Percentiles rank a stretch among this genome's conserved stretches.
Evolutionary conservation across 768 basidiomycete genomes (phyloP).

Genomic region (Termitomyces sp.): DNA sequence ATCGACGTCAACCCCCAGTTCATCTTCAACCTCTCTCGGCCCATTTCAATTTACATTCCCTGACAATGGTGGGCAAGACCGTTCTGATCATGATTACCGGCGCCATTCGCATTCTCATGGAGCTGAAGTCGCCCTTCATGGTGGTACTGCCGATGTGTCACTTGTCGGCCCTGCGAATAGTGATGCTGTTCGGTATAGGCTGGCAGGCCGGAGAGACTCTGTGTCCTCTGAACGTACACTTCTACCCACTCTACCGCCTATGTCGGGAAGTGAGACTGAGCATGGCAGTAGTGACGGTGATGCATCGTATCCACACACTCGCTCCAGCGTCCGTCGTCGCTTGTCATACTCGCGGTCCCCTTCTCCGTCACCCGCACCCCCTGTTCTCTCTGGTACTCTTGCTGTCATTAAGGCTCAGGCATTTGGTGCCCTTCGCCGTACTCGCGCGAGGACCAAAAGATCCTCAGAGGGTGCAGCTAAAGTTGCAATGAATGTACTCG

Average conservation of each 20-base stretch:
- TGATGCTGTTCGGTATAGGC: constrained; percentile 58
- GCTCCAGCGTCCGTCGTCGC: constrained; percentile 42
- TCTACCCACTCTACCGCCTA: constrained; percentile 41
- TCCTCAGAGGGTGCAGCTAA: constrained; percentile 64
- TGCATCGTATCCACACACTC: constrained; percentile 33
- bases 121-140: constrained; percentile 66
- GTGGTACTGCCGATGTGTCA: constrained; percentile 70
- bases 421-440: constrained; percentile 79
- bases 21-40: constrained; percentile 60
- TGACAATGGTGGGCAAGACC: constrained; percentile 50
- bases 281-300: constrained; percentile 56
- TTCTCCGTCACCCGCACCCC: constrained; percentile 39
- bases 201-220: constrained; percentile 43
- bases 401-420: constrained; percentile 91
- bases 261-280: constrained; percentile 47
- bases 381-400: constrained; percentile 68
- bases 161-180: constrained; percentile 36
- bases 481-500: constrained; percentile 77
- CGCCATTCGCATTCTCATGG: constrained; percentile 46
- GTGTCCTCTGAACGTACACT: constrained; percentile 44
- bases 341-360: constrained; percentile 41
- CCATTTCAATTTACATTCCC: constrained; percentile 66
- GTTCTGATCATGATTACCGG: constrained; percentile 62
- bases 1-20: constrained; percentile 48
- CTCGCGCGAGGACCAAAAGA: constrained; percentile 69